Conservation (phyloP, 2,329 filamentous ascomycete genomes). For the Trichothecium sympodiale region DNA sequence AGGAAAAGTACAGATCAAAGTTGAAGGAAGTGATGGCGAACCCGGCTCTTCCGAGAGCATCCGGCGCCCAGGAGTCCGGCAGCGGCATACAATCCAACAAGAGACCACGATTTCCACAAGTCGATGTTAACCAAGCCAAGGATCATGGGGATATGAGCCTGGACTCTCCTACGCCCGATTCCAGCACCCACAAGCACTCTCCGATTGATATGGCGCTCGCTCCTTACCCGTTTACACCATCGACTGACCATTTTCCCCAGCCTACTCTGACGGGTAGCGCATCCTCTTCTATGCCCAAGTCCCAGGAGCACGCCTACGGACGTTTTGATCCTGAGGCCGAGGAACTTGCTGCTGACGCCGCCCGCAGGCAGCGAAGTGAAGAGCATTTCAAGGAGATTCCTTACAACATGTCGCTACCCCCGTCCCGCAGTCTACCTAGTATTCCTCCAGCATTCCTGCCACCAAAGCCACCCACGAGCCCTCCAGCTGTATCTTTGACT, state of each 20-base stretch:
- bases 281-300: constrained; percentile 49
- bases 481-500: constrained; percentile 27
- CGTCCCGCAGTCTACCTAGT: constrained; percentile 43
- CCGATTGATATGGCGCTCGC: constrained; percentile 49
- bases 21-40: constrained; percentile 60
- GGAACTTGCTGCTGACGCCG: constrained; percentile 33
- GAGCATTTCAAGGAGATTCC: constrained; percentile 33
- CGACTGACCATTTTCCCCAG: constrained; percentile 12
- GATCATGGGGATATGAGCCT: constrained; percentile 13
- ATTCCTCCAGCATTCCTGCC: constrained; percentile 40
- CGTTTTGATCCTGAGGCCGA: constrained; percentile 45
- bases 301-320: constrained; percentile 47
- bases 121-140: constrained; percentile 11
- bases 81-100: neutral
- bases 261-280: constrained; percentile 9
- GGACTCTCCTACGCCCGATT: constrained; percentile 37
- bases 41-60: constrained; percentile 19
- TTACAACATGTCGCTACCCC: constrained; percentile 40
- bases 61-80: constrained; percentile 6
- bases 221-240: constrained; percentile 55
- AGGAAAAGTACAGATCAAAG: constrained; percentile 86
- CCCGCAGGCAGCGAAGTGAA: constrained; percentile 28
- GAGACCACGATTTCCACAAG: constrained; percentile 1
- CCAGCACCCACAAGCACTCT: constrained; percentile 40
- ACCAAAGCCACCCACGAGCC: constrained; percentile 33